Conservation (phyloP, 1,139 yeast species). For the Magnusiomyces paraingens region DNA sequence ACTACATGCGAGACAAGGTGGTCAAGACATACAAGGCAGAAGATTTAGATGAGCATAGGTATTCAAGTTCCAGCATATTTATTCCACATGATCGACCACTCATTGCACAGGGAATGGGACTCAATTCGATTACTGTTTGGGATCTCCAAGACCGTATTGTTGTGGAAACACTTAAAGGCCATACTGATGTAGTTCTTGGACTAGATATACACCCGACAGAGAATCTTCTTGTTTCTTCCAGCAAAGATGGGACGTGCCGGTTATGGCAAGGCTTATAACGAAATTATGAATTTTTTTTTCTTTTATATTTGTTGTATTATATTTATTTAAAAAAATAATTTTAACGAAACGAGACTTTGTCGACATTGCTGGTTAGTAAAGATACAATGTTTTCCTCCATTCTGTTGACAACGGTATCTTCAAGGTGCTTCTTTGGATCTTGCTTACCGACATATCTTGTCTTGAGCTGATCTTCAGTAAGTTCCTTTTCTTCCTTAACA, state of each 20-base stretch:
- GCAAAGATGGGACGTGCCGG: slow-evolving; percentile 38
- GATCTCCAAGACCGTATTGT: slow-evolving; percentile 62
- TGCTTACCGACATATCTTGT: slow-evolving; percentile 97
- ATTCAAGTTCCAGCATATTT: slow-evolving; percentile 22
- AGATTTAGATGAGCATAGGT: slow-evolving; percentile 34
- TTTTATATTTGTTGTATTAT: neutral
- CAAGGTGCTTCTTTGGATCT: slow-evolving; percentile 95
- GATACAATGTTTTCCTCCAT: slow-evolving; percentile 89
- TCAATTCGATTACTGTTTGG: slow-evolving; percentile 57
- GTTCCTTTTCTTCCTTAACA: slow-evolving; percentile 87
- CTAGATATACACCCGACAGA: slow-evolving; percentile 31
- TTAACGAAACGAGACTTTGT: slow-evolving; percentile 48
- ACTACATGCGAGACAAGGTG: slow-evolving; percentile 44
- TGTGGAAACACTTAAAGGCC: slow-evolving; percentile 35
- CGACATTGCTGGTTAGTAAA: slow-evolving; percentile 80
- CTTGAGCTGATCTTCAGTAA: slow-evolving; percentile 80
- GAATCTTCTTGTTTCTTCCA: slow-evolving; percentile 38
- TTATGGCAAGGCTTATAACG: slow-evolving; percentile 30
- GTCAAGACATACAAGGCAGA: slow-evolving; percentile 30
- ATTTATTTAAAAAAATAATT: neutral
- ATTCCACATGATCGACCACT: slow-evolving; percentile 26
- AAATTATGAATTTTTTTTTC: neutral
- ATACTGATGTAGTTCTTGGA: slow-evolving; percentile 36
- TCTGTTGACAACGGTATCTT: slow-evolving; percentile 77
- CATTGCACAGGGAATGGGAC: slow-evolving; percentile 12